Base-by-base conservation (phyloP, 768 basidiomycete species). In the Phlebiopsis gigantea region DNA sequence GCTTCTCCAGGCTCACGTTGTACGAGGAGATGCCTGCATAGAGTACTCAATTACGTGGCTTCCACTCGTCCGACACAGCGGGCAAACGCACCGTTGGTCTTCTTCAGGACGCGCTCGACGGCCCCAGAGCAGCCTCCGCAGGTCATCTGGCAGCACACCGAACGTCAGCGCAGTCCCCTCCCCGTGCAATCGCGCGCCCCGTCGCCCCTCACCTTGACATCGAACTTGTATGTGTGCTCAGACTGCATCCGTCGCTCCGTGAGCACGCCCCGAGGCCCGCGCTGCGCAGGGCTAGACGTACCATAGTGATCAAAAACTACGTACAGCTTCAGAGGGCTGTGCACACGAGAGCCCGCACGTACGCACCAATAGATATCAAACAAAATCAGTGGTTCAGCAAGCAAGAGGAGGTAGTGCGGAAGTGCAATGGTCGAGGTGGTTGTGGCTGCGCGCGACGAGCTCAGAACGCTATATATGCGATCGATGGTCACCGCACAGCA, bases 41-140 rank as follows among this genome's bases (percentile, higher is more conserved):
- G n/a, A 22, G 17, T n/a, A 31, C 49, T 31, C 10, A 17, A 25
- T n/a, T n/a, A n/a, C n/a, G n/a, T 25, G 39, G 48, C 30, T 25
- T 14, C n/a, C 42, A 31, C 12, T 5, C 25, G 22, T 26, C 41
- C 29, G 17, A 31, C 30, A 48, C 29, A 45, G 22, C 46, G 22
- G 31, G 22, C 63, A 66, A 71, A 74, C 57, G 69, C 73, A 59
- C 77, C 73, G 57, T 88, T 79, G 4, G 84, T 78, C 72, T 86
- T 93, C 60, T 79, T 73, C 42, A 96, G 77, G 14, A 84, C 93
- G 26, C 89, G 83, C 25, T 73, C 77, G 53, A 96, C 78, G 12
- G 93, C 93, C 15, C 87, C 85, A 28, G 91, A 92, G 75, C 93
- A 96, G 25, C 93, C 93, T 26, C 70, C 66, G 75, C 93, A 96